These are phyloP conservation scores for Aspergillus versicolor DNA, from an alignment of 2,329 filamentous ascomycete genomes.

Conservation along the genomic window DNA sequence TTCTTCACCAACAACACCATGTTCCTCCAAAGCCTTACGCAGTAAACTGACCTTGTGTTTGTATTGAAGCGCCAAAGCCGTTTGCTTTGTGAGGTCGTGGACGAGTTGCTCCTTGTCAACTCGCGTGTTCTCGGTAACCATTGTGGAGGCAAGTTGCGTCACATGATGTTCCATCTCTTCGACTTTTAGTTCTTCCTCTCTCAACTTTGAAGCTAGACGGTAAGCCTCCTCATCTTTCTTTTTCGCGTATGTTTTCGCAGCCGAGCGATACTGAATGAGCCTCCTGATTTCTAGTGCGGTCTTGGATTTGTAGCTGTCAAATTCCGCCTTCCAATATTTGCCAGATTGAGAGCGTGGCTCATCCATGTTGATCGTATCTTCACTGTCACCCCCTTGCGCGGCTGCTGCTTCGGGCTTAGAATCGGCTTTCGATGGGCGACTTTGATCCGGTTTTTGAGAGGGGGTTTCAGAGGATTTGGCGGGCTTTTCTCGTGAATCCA, in stretches of 20 bases:
- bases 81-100: conserved; percentile 44
- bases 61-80: conserved; percentile 44
- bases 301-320: conserved; percentile 57
- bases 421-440: conserved; percentile 14
- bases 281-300: conserved; percentile 62
- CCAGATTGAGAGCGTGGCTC: conserved; percentile 59
- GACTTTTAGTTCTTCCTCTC: conserved; percentile 49
- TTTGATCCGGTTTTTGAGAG: conserved; percentile 13
- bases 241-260: conserved; percentile 59
- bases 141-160: conserved; percentile 41
- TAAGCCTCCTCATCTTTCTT: conserved; percentile 59
- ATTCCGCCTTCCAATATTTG: conserved; percentile 63
- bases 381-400: conserved; percentile 33
- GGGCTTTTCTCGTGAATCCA: conserved; percentile 40
- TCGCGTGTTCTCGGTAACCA: conserved; percentile 32
- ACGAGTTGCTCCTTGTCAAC: conserved; percentile 42
- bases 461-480: conserved; percentile 25
- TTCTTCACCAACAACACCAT: conserved; percentile 37
- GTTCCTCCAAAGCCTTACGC: conserved; percentile 38
- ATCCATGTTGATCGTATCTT: conserved; percentile 54
- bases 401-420: conserved; percentile 15
- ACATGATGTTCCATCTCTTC: conserved; percentile 46
- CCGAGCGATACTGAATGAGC: conserved; percentile 59
- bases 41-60: conserved; percentile 42
- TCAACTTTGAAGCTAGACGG: conserved; percentile 53